Base-by-base conservation (phyloP, 1,284 basidiomycete species). In the Athelia sp. region DNA sequence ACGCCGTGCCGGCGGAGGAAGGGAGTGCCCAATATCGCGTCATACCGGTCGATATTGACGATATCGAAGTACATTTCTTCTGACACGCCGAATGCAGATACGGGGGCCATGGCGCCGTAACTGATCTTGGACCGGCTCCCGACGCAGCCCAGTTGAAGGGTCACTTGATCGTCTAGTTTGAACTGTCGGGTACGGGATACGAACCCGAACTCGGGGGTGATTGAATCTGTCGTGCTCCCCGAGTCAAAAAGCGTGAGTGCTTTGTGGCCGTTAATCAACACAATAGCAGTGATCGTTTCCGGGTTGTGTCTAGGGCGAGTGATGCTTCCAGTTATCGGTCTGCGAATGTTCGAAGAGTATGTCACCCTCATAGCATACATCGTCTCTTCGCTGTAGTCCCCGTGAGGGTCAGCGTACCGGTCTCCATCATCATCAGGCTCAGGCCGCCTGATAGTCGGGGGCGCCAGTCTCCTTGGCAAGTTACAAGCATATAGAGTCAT, bases 71-170 rank as follows among this genome's bases (percentile, higher is more conserved):
- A 56, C 10, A 29, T 10, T 2, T 34, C 13, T 4, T 14, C 43
- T 10, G 43, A 26, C 9, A 45, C 34, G 0, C 13, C 22, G 0
- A 22, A 34, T 1, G 47, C 18, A 0, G 18, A 6, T 1, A 50
- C 43, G 2, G 15, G 9, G 3, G 31, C 43, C 10, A 42, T 2
- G 1, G 46, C 18, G 1, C 54, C 55, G 42, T 48, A 53, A 14
- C 48, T 53, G n/a, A 58, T 53, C 13, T 43, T 50, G 3, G 51
- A 51, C 1, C 40, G 36, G 29, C 56, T 58, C 3, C 56, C 48
- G 1, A 54, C 34, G 11, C 49, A 52, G 0, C 55, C 58, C 11
- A 59, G 32, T 36, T 54, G 50, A 4, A 58, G 40, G 0, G 44
- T 45, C 1, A 56, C 36, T 32, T 49, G 54, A 2, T 57, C 23